Evolutionary conservation across 495 filamentous ascomycete genomes (phyloP).

Genomic region (Xylaria cubensis): DNA sequence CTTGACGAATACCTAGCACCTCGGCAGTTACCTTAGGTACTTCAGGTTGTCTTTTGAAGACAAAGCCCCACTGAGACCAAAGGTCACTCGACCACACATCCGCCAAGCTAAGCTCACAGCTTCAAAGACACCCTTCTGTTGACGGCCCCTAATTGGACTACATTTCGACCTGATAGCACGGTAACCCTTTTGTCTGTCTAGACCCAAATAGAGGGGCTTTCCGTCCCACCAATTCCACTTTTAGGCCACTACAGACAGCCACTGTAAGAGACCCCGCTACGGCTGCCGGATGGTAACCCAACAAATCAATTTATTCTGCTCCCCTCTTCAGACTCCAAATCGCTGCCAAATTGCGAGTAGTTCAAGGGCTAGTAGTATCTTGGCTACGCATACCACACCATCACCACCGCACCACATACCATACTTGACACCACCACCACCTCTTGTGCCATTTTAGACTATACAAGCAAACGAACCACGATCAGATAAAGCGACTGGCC

Average conservation of each 20-base stretch:
- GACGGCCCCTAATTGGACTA: constrained; percentile 7
- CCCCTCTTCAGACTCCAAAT: constrained; percentile 25
- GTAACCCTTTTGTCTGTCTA: constrained; percentile 12
- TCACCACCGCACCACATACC: constrained; percentile 7
- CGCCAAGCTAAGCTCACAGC: constrained; percentile 9
- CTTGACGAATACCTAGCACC: background rate
- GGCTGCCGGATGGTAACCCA: constrained; percentile 18
- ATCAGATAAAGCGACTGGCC: background rate
- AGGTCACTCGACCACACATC: constrained; percentile 19
- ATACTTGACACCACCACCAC: constrained; percentile 12
- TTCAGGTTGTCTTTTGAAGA: background rate
- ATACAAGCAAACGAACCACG: constrained; percentile 7
- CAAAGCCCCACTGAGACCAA: constrained; percentile 4
- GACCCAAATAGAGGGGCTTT: background rate
- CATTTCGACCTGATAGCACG: background rate
- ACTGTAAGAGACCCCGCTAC: constrained; percentile 22
- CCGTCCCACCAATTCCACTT: constrained; percentile 9
- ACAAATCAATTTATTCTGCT: constrained; percentile 24
- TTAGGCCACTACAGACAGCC: background rate
- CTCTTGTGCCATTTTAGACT: background rate
- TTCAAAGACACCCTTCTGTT: background rate
- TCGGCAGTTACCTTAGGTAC: background rate
- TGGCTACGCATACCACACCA: background rate
- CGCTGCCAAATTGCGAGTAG: background rate
- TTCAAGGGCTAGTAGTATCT: background rate